These are phyloP conservation scores for Acaromyces ingoldii DNA, from an alignment of 1,284 basidiomycete species.

Conservation along the genomic window DNA sequence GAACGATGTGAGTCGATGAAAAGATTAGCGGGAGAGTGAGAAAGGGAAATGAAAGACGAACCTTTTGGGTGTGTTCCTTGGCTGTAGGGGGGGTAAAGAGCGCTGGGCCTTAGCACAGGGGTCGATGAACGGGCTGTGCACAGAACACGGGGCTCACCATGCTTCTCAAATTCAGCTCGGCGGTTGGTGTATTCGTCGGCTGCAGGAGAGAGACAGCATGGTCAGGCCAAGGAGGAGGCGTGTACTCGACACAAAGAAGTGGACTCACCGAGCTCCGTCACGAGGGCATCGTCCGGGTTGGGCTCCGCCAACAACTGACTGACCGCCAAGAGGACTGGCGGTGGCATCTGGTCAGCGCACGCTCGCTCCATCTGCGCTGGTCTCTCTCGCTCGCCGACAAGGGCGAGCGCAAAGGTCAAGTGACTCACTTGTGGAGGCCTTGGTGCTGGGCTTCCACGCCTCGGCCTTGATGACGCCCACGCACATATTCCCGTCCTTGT, in stretches of 20 bases:
- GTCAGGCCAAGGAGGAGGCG: not conserved
- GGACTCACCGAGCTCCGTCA: constrained; percentile 43
- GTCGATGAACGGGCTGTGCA: too few species aligned
- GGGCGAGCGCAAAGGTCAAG: not conserved
- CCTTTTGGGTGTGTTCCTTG: constrained; percentile 4
- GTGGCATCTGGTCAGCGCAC: not conserved
- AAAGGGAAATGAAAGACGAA: not conserved
- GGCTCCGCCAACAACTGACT: constrained; percentile 44
- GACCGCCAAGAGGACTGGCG: constrained; percentile 41
- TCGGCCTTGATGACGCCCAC: constrained; percentile 49
- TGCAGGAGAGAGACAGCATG: not conserved
- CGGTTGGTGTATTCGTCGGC: not conserved
- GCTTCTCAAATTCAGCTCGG: not conserved
- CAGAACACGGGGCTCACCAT: not conserved
- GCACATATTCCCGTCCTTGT: constrained; percentile 48
- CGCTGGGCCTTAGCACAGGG: too few species aligned
- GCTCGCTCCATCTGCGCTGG: too few species aligned
- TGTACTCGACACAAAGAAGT: not conserved
- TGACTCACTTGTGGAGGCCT: constrained; percentile 44
- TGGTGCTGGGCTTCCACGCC: constrained; percentile 51
- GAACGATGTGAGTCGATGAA: not conserved
- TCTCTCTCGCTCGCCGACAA: too few species aligned
- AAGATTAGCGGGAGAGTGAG: not conserved
- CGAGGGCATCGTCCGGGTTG: constrained; percentile 45
- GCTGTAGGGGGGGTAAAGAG: not conserved